Evolutionary conservation across 768 basidiomycete genomes (phyloP), one percentile per base, ranked within the genome.

Genomic region (Sarcodon sp.): DNA sequence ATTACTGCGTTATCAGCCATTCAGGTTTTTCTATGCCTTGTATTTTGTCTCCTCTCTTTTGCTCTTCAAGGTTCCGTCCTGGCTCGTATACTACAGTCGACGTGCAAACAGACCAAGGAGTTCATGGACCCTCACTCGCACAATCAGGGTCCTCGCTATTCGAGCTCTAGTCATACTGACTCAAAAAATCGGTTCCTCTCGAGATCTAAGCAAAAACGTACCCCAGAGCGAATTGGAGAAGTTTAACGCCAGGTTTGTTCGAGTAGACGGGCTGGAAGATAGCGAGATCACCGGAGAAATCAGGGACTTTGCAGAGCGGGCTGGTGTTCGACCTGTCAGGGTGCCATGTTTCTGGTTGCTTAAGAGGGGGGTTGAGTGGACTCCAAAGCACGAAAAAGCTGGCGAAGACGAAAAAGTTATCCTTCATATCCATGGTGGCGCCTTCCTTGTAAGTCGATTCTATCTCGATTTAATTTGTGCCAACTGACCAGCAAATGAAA

Each of bases 401-500:
- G 34, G 33, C 34, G 41, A 32, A 10, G 52, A 46, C 6, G 67
- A 68, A 46, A 51, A 53, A 35, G 45, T 49, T 3, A 18, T 58
- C 5, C 41, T 53, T n/a, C 50, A 54, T 35, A 13, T 58, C 3
- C 57, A 56, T 38, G 55, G 57, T 13, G 57, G 55, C 1, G 54
- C 45, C 3, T 56, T 51, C 36, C 13, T 39, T 21, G 50, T 51
- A 31, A 3, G 47, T 45, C 38, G 43, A 7, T 16, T 32, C 4
- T 37, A 38, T 32, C 3, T 3, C 27, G 34, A 35, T 21, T 9
- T 18, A 5, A 7, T 47, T 18, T 46, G 31, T 39, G 38, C 38
- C 10, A 4, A 39, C 27, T 39, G n/a, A n/a, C n/a, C n/a, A n/a
- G n/a, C n/a, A n/a, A n/a, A n/a, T 39, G 7, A 21, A 16, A 13